These are phyloP conservation scores for Edaphochlamys debaryana DNA, from an alignment of 139 green algal species.

Conservation along the genomic window DNA sequence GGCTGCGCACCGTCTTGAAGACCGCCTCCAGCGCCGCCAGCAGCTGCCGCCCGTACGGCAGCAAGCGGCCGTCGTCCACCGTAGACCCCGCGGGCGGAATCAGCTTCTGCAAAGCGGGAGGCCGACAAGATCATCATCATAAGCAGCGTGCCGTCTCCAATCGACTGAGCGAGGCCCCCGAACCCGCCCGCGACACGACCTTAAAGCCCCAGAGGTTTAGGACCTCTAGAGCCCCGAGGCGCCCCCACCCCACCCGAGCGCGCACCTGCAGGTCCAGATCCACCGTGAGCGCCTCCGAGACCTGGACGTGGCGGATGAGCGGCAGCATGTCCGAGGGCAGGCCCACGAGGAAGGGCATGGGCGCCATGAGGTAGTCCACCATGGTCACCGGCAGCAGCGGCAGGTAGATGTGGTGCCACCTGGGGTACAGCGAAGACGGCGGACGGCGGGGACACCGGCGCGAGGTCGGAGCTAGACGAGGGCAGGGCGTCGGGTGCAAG, in stretches of 20 bases:
- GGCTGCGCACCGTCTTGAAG: constrained; percentile 64
- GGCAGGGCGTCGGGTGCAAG: too few relatives aligned
- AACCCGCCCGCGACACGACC: too few relatives aligned
- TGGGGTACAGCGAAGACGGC: neutral
- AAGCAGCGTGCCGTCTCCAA: too few relatives aligned
- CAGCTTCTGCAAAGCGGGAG: too few relatives aligned
- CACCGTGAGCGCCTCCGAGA: constrained; percentile 64
- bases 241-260: too few relatives aligned
- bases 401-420: constrained; percentile 87
- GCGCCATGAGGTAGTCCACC: constrained; percentile 81
- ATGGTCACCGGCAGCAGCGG: constrained; percentile 75
- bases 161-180: too few relatives aligned
- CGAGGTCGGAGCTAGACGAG: too few relatives aligned
- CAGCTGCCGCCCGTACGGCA: constrained; percentile 72
- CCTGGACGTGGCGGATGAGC: constrained; percentile 55
- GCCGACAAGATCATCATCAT: too few relatives aligned
- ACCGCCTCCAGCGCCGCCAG: constrained; percentile 56
- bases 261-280: constrained; percentile 46
- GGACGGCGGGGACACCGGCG: too few relatives aligned
- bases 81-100: constrained; percentile 53
- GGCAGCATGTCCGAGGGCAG: constrained; percentile 71
- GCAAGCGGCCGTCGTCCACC: constrained; percentile 64
- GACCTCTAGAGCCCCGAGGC: too few relatives aligned
- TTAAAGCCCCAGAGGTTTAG: too few relatives aligned
- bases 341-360: constrained; percentile 87